phyloP scores from a whole-genome alignment of 1,139 yeast species.

The Protomyces arabidopsidicola region DNA sequence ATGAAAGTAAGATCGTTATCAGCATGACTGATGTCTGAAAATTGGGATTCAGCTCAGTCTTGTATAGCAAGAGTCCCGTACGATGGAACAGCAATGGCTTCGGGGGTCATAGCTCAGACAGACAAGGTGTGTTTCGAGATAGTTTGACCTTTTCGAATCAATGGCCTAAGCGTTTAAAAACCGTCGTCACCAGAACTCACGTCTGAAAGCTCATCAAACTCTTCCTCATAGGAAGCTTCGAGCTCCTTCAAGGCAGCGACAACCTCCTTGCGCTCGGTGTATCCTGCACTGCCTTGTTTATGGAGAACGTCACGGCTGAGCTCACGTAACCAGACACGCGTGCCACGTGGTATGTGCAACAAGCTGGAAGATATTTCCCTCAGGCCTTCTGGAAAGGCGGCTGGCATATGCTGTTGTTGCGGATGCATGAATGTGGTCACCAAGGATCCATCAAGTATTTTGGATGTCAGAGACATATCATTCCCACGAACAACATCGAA shows the following conservation, averaged over 20 bases:
- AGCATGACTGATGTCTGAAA: too few species aligned
- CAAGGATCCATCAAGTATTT: constrained; percentile 3
- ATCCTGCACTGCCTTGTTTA: constrained; percentile 13
- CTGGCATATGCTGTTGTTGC: background rate
- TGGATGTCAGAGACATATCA: background rate
- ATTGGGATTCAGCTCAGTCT: too few species aligned
- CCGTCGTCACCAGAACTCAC: constrained; percentile 16
- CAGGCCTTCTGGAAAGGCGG: constrained; percentile 3
- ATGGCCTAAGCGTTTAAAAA: background rate
- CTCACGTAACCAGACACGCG: background rate
- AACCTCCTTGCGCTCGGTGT: constrained; percentile 11
- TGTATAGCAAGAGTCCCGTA: too few species aligned
- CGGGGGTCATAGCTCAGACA: background rate
- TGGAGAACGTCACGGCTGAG: background rate
- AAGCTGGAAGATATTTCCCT: background rate
- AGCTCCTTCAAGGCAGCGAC: constrained; percentile 8
- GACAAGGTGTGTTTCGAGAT: background rate
- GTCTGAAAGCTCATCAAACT: constrained; percentile 1
- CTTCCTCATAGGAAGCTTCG: constrained; percentile 8
- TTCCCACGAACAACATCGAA: constrained; percentile 1
- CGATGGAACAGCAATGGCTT: too few species aligned
- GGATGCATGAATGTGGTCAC: constrained; percentile 3
- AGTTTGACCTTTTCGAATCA: background rate
- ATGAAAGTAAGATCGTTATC: background rate
- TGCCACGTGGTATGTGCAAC: background rate